Evolutionary conservation across 495 filamentous ascomycete genomes (phyloP).

Genomic region (Xeromyces bisporus): DNA sequence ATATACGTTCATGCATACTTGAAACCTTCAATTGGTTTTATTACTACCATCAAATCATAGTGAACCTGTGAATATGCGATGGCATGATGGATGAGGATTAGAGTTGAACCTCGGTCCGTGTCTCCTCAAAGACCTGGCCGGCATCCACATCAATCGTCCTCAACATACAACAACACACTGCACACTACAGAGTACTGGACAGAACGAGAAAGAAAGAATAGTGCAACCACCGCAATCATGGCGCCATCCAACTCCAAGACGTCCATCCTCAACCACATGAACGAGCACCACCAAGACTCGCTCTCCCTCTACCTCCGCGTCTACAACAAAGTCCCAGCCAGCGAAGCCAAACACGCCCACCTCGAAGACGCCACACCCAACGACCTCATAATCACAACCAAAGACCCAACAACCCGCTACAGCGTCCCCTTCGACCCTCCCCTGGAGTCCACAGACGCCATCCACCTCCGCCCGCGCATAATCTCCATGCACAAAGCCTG

Average conservation of each 20-base stretch:
- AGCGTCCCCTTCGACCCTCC: conserved; percentile 44
- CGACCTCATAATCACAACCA: conserved; percentile 35
- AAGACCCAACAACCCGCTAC: conserved; percentile 32
- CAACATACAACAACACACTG: too few species aligned
- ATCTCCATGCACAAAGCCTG: conserved; percentile 52
- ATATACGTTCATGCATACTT: too few species aligned
- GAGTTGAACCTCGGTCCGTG: too few species aligned
- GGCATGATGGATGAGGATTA: too few species aligned
- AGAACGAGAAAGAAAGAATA: conserved; percentile 2
- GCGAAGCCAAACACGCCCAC: conserved; percentile 29
- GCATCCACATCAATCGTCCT: too few species aligned
- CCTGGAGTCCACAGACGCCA: conserved; percentile 37
- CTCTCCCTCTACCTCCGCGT: conserved; percentile 49
- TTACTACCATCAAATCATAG: too few species aligned
- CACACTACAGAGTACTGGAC: too few species aligned
- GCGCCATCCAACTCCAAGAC: conserved; percentile 18
- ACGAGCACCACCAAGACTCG: conserved; percentile 52
- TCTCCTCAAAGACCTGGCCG: too few species aligned
- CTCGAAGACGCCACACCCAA: conserved; percentile 43
- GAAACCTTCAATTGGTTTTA: too few species aligned
- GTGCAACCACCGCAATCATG: background rate
- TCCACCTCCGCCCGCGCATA: conserved; percentile 44
- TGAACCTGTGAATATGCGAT: too few species aligned
- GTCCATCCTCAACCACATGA: conserved; percentile 67
- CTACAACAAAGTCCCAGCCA: conserved; percentile 33